Base-by-base conservation (phyloP, 2,329 filamentous ascomycete species). In the Fusarium pilosicola region DNA sequence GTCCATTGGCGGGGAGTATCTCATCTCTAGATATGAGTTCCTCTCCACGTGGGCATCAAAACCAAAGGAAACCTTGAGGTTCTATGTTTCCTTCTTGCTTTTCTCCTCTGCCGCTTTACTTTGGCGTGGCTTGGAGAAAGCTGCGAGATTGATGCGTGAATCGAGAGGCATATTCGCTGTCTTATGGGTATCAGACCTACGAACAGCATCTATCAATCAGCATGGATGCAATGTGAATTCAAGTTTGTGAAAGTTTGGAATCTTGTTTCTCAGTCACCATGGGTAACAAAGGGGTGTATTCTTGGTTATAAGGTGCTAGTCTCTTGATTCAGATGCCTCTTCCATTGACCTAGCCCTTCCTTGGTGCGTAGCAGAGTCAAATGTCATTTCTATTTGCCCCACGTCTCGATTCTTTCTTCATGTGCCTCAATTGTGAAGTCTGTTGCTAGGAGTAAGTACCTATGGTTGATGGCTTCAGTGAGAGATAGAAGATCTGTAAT, bases 1-100 rank as follows among this genome's bases (percentile, higher is more conserved):
- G 57, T 24, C 61, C n/a, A 76, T 74, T 77, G 62, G 70, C 51
- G 17, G 30, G 28, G n/a, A 70, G 65, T 56, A 49, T 63, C 45
- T 52, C 48, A 63, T 49, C 57, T 28, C 44, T 57, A 34, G 32
- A 34, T 34, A 32, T 36, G 32, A 60, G 39, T 28, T 49, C 44
- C 41, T 62, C 59, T 48, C 56, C 71, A 65, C 41, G 48, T 65
- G 41, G 48, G n/a, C 22, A 26, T 42, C 34, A 22, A n/a, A 58
- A 38, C 24, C 30, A 57, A 64, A 73, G 49, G 46, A 38, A 38
- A 44, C 18, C 32, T 30, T 22, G 26, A 30, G 26, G 34, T 41
- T 56, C 24, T 44, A 9, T 18, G 34, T 26, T 22, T 26, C 15
- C n/a, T 26, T 38, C n/a, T 22, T 38, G 15, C 17, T 30, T 17